Base-by-base conservation (phyloP, 1,284 basidiomycete species). In the Fomes fomentarius region DNA sequence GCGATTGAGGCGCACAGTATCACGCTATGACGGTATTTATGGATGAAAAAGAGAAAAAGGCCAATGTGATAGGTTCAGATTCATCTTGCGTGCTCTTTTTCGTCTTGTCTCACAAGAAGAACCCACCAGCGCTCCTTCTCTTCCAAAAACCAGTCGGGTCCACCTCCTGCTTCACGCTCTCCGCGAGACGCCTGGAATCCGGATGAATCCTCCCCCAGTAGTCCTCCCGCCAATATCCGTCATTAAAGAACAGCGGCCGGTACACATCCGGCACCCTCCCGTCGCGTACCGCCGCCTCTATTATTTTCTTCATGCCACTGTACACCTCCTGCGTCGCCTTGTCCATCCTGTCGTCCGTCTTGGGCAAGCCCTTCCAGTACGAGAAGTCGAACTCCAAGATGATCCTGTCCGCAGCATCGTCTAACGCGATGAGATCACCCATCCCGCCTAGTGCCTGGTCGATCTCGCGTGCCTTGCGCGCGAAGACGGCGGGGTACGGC, bases 321-420 rank as follows among this genome's bases (percentile, higher is more conserved):
- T 42, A 42, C 25, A 42, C 25, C 10, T 17, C 5, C 41, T n/a
- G 14, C 11, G 24, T 42, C 25, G 41, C 41, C 14, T 42, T 25
- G 25, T 42, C 41, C 12, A 42, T 17, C 26, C 3, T 42, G 24
- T 30, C 25, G 25, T 42, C n/a, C 14, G 14, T 5, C 3, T n/a
- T 15, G 25, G n/a, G n/a, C n/a, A 42, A 17, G 24, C 38, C 38
- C 9, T 19, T 2, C 38, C 24, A 30, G 41, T 42, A 42, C 41
- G 41, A 42, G 26, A 28, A 42, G 41, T 42, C 41, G 41, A 28
- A 42, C 41, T 42, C 41, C 15, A 42, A 42, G 24, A 42, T 42
- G 41, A 42, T 42, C 17, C 41, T 24, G 41, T 42, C 25, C 10
- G n/a, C 41, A 9, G 12, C 12, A 25, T 42, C 41, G 41, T 42